These are phyloP conservation scores for Adansonia gregorii DNA, from an alignment of 441 rosid species.

Conservation along the genomic window DNA sequence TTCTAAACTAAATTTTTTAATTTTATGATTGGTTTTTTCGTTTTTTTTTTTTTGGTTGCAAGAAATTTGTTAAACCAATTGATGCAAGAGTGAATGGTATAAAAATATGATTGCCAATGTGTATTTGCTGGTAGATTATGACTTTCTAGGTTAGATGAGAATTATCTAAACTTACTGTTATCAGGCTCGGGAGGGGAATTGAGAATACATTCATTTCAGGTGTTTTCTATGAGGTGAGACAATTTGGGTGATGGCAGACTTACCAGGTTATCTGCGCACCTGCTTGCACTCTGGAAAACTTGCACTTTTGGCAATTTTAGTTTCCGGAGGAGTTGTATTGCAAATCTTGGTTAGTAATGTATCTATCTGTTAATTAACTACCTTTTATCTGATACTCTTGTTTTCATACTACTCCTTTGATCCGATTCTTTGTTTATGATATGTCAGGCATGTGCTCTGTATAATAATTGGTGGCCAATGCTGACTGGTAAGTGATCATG, in stretches of 20 bases:
- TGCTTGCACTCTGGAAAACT: constrained; percentile 88
- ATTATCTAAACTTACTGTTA: neutral
- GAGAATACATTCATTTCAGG: constrained; percentile 35
- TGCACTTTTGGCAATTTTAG: constrained; percentile 81
- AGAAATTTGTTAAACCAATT: neutral
- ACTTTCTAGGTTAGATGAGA: neutral
- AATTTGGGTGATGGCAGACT: constrained; percentile 62
- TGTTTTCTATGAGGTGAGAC: constrained; percentile 39
- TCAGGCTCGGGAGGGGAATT: neutral
- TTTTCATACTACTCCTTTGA: neutral
- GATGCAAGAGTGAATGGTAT: neutral
- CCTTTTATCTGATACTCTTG: neutral
- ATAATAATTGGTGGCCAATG: constrained; percentile 99
- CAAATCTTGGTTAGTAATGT: constrained; percentile 74
- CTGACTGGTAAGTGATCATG: constrained; percentile 61
- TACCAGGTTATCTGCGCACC: constrained; percentile 72
- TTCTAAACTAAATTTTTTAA: neutral
- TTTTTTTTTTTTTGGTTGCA: neutral
- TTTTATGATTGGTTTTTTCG: constrained; percentile 16
- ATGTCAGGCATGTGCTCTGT: constrained; percentile 90
- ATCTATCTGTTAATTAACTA: neutral
- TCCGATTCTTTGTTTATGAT: constrained; percentile 24
- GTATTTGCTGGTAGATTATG: neutral
- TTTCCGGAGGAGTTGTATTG: constrained; percentile 82
- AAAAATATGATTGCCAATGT: neutral